Percentiles rank a stretch among this genome's conserved stretches.
Evolutionary conservation across 2,329 filamentous ascomycete species (phyloP).

Genomic region (Rosellinia necatrix): DNA sequence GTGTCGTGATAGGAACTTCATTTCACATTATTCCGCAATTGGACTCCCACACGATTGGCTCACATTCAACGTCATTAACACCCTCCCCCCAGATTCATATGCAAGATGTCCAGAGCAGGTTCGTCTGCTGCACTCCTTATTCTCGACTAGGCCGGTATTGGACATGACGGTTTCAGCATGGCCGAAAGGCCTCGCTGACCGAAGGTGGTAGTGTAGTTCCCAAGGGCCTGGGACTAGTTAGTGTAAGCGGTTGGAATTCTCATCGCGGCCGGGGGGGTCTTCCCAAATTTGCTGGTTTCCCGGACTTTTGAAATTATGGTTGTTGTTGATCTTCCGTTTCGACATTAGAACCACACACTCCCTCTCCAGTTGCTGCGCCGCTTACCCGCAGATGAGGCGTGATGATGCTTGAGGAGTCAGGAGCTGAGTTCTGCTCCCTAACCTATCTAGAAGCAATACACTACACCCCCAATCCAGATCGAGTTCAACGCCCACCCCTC

Average conservation of each 20-base stretch:
- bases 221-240: background rate
- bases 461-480: no score
- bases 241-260: background rate
- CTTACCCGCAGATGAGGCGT: slow-evolving; percentile 15
- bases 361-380: slow-evolving; percentile 20
- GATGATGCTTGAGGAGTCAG: background rate
- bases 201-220: slow-evolving; percentile 11
- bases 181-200: slow-evolving; percentile 15
- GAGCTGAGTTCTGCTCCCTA: background rate
- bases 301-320: background rate
- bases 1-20: no score
- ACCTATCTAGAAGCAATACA: no score
- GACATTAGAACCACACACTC: background rate
- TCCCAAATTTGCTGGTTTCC: no score
- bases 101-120: slow-evolving; percentile 1
- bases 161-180: slow-evolving; percentile 2
- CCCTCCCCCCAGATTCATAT: background rate
- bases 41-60: background rate
- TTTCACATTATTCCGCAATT: background rate
- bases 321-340: background rate
- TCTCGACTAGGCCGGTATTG: background rate
- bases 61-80: background rate
- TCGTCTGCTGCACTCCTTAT: background rate
- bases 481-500: no score
- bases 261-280: no score